Evolutionary conservation across 2,329 filamentous ascomycete species (phyloP).

Genomic region (Metarhizium humberi): DNA sequence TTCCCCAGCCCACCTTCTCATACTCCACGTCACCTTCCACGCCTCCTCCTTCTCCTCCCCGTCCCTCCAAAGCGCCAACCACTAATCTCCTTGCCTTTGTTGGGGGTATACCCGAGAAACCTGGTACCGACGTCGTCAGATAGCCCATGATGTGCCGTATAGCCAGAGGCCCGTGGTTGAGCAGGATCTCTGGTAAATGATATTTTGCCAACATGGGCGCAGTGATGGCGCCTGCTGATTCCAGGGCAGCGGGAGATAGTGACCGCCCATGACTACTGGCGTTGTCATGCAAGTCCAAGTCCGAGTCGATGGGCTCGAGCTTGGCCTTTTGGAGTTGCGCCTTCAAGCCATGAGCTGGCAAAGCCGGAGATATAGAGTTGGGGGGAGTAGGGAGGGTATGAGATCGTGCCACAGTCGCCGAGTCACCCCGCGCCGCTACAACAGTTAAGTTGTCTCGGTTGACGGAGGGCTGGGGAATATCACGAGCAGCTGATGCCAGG

Average conservation of each 20-base stretch:
- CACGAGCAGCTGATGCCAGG: conserved; percentile 58
- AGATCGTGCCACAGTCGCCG: conserved; percentile 49
- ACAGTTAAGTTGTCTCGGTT: conserved; percentile 63
- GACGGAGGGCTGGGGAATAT: conserved; percentile 52
- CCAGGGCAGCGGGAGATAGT: conserved; percentile 43
- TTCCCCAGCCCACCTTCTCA: conserved; percentile 94
- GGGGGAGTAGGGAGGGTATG: conserved; percentile 78
- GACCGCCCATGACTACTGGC: conserved; percentile 20
- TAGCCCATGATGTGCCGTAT: conserved; percentile 95
- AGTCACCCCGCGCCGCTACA: conserved; percentile 59
- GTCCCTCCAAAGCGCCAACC: conserved; percentile 83
- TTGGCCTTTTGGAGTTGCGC: conserved; percentile 52
- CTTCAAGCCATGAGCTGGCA: conserved; percentile 73
- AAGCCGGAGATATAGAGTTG: conserved; percentile 84
- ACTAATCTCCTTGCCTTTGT: conserved; percentile 86
- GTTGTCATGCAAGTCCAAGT: conserved; percentile 72
- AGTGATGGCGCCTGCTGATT: conserved; percentile 76
- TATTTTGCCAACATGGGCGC: conserved; percentile 77
- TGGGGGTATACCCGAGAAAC: conserved; percentile 80
- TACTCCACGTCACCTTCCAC: conserved; percentile 68
- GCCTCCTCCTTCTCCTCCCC: conserved; percentile 53
- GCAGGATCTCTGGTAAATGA: conserved; percentile 82
- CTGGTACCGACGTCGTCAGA: conserved; percentile 84
- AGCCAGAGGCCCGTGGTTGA: conserved; percentile 81
- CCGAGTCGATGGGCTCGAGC: conserved; percentile 66